These are phyloP conservation scores for Ophiocordyceps sinensis DNA, from an alignment of 2,329 filamentous ascomycete species.

Conservation along the genomic window DNA sequence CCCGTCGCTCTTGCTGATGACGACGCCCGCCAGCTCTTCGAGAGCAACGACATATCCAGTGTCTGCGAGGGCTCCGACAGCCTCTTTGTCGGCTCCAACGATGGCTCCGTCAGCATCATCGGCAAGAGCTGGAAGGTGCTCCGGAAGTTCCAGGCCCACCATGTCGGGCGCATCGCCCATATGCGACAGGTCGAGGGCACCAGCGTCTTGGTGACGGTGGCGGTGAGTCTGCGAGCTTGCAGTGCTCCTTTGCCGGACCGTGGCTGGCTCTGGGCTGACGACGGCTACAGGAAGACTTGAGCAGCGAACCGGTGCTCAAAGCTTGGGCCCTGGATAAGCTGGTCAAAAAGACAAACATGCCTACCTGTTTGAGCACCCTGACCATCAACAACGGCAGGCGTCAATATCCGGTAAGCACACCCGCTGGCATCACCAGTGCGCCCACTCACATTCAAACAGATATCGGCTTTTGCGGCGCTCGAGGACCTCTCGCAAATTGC, in stretches of 20 bases:
- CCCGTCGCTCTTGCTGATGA: constrained; percentile 68
- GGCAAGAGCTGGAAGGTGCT: constrained; percentile 77
- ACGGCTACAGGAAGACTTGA: constrained; percentile 59
- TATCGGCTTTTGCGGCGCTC: constrained; percentile 77
- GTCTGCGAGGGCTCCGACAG: constrained; percentile 79
- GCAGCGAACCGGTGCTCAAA: constrained; percentile 76
- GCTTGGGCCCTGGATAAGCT: constrained; percentile 95
- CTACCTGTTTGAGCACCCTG: constrained; percentile 75
- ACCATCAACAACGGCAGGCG: constrained; percentile 80
- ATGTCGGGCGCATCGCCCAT: constrained; percentile 67
- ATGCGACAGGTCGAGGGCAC: constrained; percentile 88
- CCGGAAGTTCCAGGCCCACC: constrained; percentile 76
- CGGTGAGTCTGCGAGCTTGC: constrained; percentile 25
- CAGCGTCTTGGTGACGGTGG: constrained; percentile 69
- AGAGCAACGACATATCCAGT: constrained; percentile 69
- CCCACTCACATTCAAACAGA: constrained; percentile 25
- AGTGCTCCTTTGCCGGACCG: not conserved
- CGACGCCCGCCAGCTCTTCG: constrained; percentile 64
- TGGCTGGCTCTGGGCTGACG: not conserved
- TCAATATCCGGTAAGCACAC: constrained; percentile 65
- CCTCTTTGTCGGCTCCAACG: constrained; percentile 73
- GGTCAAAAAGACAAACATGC: constrained; percentile 84
- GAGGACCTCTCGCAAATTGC: constrained; percentile 86
- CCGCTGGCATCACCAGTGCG: accelerated
- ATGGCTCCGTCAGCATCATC: constrained; percentile 79